Evolutionary conservation across 1,139 yeast species (phyloP).

Genomic region (Suhomyces anneliseae): DNA sequence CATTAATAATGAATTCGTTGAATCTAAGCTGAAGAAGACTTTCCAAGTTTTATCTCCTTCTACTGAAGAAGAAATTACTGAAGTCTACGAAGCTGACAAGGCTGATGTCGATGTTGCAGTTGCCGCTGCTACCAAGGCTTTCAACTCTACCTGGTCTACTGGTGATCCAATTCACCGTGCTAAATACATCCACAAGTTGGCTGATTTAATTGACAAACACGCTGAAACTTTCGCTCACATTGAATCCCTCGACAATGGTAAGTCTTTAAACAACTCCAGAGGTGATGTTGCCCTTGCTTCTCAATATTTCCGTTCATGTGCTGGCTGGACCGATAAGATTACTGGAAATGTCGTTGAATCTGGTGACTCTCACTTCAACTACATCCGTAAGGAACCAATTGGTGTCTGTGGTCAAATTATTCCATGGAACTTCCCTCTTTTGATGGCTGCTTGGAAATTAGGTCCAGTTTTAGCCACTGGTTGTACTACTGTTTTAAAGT

Average conservation of each 20-base stretch:
- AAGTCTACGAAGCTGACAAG: slow-evolving; percentile 17
- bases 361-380: slow-evolving; percentile 26
- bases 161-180: slow-evolving; percentile 25
- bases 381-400: slow-evolving; percentile 33
- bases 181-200: slow-evolving; percentile 15
- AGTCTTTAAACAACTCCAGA: slow-evolving; percentile 17
- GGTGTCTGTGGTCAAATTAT: slow-evolving; percentile 42
- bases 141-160: slow-evolving; percentile 36
- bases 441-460: slow-evolving; percentile 40
- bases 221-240: slow-evolving; percentile 20
- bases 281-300: slow-evolving; percentile 18
- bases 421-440: slow-evolving; percentile 41
- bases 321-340: slow-evolving; percentile 31
- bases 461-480: slow-evolving; percentile 38
- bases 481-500: slow-evolving; percentile 34
- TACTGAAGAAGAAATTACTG: slow-evolving; percentile 20
- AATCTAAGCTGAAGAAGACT: slow-evolving; percentile 15
- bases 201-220: slow-evolving; percentile 19
- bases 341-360: slow-evolving; percentile 23
- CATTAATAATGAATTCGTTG: slow-evolving; percentile 21
- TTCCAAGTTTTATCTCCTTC: slow-evolving; percentile 19
- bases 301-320: slow-evolving; percentile 26
- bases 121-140: slow-evolving; percentile 18
- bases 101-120: slow-evolving; percentile 20
- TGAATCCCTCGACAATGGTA: slow-evolving; percentile 22